These are phyloP conservation scores for Lithospermum erythrorhizon DNA, from an alignment of 257 asterid species.

Conservation along the genomic window DNA sequence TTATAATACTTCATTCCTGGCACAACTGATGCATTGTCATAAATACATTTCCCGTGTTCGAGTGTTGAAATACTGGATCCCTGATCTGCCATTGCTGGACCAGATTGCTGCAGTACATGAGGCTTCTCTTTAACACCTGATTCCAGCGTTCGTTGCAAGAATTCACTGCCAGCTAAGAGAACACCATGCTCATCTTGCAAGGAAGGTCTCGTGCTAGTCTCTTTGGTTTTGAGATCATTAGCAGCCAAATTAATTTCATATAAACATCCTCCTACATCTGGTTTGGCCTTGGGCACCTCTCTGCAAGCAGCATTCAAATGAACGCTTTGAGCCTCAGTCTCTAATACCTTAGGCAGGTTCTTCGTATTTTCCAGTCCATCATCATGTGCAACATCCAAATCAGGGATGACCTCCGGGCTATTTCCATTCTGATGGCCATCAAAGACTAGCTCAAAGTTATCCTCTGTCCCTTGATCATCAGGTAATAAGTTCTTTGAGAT, in stretches of 20 bases:
- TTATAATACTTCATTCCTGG: conserved; percentile 18
- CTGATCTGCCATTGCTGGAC: conserved; percentile 25
- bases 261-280: too few relatives aligned
- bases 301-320: neutral
- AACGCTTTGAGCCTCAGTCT: neutral
- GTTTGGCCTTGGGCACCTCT: neutral
- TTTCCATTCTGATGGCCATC: conserved; percentile 3
- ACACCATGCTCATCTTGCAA: too few relatives aligned
- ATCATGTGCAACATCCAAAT: neutral
- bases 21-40: conserved; percentile 15
- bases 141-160: too few relatives aligned
- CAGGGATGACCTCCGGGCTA: neutral
- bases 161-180: too few relatives aligned
- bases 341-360: neutral
- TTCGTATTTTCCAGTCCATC: neutral
- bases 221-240: neutral
- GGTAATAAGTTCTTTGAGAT: conserved; percentile 13
- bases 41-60: conserved; percentile 30
- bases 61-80: conserved; percentile 32
- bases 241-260: too few relatives aligned
- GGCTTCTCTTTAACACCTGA: conserved; percentile 16
- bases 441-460: conserved; percentile 8
- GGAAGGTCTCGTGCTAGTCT: too few relatives aligned
- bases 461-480: conserved; percentile 6
- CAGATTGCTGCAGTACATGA: conserved; percentile 21